Evolutionary conservation across 768 basidiomycete species (phyloP).

Genomic region (Termitomyces eurrhizus): DNA sequence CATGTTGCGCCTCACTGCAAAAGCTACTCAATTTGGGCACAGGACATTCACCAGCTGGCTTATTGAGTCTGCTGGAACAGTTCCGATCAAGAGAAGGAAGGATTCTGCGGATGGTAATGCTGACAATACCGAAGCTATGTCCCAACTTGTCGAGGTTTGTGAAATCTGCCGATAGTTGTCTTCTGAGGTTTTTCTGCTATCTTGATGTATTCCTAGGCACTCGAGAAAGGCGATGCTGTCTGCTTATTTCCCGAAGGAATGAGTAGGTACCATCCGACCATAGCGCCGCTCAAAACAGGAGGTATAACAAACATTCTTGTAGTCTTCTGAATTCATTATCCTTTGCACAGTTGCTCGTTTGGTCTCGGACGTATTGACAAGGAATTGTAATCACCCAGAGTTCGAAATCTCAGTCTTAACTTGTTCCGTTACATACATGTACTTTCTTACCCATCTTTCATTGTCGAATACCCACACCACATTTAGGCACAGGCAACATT

Average conservation of each 20-base stretch:
- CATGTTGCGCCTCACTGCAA: conserved; percentile 82
- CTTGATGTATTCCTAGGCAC: conserved; percentile 42
- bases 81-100: conserved; percentile 76
- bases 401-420: conserved; percentile 74
- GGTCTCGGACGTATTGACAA: conserved; percentile 71
- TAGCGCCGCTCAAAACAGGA: conserved; percentile 86
- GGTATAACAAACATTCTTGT: conserved; percentile 36
- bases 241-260: conserved; percentile 87
- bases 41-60: conserved; percentile 88
- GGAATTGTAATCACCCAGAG: conserved; percentile 60
- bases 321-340: background rate
- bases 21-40: conserved; percentile 81
- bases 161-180: background rate
- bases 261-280: conserved; percentile 82
- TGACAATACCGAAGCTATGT: conserved; percentile 72
- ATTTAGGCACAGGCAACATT: conserved; percentile 76
- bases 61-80: conserved; percentile 83
- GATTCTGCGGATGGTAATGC: conserved; percentile 52
- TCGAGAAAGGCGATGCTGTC: conserved; percentile 73
- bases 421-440: conserved; percentile 85
- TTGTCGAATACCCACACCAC: background rate
- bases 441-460: conserved; percentile 10
- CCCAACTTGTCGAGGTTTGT: conserved; percentile 59
- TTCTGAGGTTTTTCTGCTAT: background rate
- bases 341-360: conserved; percentile 68